These are phyloP conservation scores for Plasmodium gonderi DNA, from an alignment of 169 alveolate species.

Conservation along the genomic window DNA sequence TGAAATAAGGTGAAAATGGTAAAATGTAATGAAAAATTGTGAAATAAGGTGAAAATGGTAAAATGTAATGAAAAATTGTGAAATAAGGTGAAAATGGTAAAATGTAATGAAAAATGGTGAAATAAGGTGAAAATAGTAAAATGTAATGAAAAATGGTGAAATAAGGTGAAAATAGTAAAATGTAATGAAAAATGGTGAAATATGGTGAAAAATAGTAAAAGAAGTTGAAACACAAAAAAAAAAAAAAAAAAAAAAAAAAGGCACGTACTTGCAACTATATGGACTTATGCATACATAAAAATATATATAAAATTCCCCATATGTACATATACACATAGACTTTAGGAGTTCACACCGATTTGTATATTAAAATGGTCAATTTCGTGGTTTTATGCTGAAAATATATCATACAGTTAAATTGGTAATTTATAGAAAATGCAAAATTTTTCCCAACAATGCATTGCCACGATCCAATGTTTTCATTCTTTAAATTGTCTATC, in stretches of 20 bases:
- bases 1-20: no score
- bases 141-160: no score
- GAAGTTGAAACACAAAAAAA: no score
- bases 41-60: no score
- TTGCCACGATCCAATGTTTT: conserved; percentile 74
- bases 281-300: not conserved
- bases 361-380: conserved; percentile 45
- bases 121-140: no score
- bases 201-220: no score
- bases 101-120: no score
- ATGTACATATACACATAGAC: not conserved
- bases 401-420: conserved; percentile 59
- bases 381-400: conserved; percentile 53
- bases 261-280: not conserved
- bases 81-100: no score
- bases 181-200: no score
- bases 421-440: conserved; percentile 71
- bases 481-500: conserved; percentile 48
- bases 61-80: no score
- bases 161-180: no score
- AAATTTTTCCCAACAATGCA: conserved; percentile 72
- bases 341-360: conserved; percentile 9
- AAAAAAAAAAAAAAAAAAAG: not conserved
- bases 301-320: not conserved
- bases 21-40: no score